A percentile compares a stretch with the other conserved stretches of the same genome.
These are phyloP conservation scores for Gyromitra esculenta DNA, from an alignment of 2,329 filamentous ascomycete genomes.

Conservation along the genomic window DNA sequence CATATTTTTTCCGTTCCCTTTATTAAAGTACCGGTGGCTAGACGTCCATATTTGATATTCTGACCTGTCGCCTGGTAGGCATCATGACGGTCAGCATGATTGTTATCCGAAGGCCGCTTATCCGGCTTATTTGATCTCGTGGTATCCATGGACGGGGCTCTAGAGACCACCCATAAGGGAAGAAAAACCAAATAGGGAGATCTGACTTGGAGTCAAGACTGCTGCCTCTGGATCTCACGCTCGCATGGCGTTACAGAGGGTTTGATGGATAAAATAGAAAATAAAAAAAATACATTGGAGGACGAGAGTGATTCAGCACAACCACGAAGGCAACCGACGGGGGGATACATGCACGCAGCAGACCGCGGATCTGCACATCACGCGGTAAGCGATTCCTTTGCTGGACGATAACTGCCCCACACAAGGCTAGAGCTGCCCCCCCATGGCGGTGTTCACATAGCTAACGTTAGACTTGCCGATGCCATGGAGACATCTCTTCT, in stretches of 20 bases:
- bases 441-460: not conserved
- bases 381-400: constrained; percentile 39
- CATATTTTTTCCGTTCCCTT: constrained; percentile 24
- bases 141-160: constrained; percentile 12
- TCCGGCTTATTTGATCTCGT: constrained; percentile 44
- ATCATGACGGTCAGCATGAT: constrained; percentile 33
- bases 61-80: constrained; percentile 44
- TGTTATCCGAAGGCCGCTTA: constrained; percentile 34
- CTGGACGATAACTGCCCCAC: constrained; percentile 21
- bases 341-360: constrained; percentile 15
- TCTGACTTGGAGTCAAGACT: not conserved
- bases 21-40: constrained; percentile 5
- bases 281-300: constrained; percentile 9
- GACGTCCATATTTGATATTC: constrained; percentile 37
- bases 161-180: not conserved
- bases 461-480: constrained; percentile 20
- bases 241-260: constrained; percentile 20
- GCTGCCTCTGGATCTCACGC: constrained; percentile 7
- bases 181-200: not conserved
- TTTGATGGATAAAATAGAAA: constrained; percentile 6
- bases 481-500: constrained; percentile 20
- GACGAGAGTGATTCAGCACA: constrained; percentile 21
- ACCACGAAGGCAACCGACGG: constrained; percentile 4
- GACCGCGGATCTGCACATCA: constrained; percentile 47
- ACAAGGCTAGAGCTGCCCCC: constrained; percentile 19